phyloP scores from a whole-genome alignment of 2,329 filamentous ascomycete species.

The Talaromyces atroroseus region DNA sequence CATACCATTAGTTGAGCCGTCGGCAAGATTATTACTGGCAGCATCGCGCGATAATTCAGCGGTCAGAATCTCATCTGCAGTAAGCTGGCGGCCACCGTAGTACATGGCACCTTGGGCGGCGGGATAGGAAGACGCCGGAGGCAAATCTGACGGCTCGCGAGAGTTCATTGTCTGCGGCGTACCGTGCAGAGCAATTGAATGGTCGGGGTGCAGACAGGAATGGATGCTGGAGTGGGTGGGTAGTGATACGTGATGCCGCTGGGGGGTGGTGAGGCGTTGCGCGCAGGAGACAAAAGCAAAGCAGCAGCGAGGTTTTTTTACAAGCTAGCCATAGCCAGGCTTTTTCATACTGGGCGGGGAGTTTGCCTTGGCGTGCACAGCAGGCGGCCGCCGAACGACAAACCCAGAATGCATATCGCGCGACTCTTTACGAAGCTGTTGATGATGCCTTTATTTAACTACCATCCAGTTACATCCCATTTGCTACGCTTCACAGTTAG shows the following conservation, averaged over 20 bases:
- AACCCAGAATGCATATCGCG: conserved; percentile 2
- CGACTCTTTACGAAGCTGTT: conserved; percentile 7
- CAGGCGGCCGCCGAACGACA: conserved; percentile 9
- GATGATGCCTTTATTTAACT: background rate
- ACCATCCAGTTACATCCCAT: background rate
- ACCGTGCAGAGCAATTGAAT: conserved; percentile 10
- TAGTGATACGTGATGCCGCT: conserved; percentile 14
- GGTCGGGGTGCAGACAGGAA: conserved; percentile 15
- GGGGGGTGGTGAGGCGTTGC: conserved; percentile 2
- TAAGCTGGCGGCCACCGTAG: conserved; percentile 42
- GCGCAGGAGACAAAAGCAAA: conserved; percentile 13
- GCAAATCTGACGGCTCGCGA: conserved; percentile 39
- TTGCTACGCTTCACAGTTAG: background rate
- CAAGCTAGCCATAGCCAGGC: conserved; percentile 31
- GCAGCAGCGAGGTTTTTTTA: conserved; percentile 26
- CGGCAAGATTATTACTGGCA: conserved; percentile 40
- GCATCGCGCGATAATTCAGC: conserved; percentile 45
- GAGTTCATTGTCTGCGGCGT: conserved; percentile 31
- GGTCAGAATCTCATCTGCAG: conserved; percentile 43
- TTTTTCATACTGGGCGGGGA: conserved; percentile 11
- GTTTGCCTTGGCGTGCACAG: conserved; percentile 10
- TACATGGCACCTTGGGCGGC: conserved; percentile 40
- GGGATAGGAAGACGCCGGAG: conserved; percentile 40
- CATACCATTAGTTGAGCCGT: conserved; percentile 34
- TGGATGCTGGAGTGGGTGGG: conserved; percentile 23